Percentiles rank a stretch among this genome's conserved stretches.
These are phyloP conservation scores for Xylariomycetidae sp. DNA, from an alignment of 2,329 filamentous ascomycete genomes.

Conservation along the genomic window DNA sequence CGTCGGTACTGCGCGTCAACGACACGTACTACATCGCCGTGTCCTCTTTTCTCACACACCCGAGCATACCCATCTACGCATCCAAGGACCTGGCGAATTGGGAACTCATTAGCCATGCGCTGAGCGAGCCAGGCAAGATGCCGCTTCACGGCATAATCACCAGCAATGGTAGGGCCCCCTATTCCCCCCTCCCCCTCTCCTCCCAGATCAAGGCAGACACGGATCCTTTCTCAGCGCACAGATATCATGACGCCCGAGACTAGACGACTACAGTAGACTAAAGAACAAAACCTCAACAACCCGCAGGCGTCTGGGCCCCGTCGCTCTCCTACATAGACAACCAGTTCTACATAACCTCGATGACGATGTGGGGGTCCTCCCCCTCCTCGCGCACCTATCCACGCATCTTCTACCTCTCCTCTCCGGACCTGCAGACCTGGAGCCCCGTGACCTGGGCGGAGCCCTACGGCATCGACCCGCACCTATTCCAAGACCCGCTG, in stretches of 20 bases:
- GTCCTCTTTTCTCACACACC: constrained; percentile 56
- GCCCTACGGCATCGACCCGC: constrained; percentile 9
- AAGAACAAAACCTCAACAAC: too few relatives aligned
- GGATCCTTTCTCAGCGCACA: too few relatives aligned
- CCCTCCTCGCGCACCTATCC: constrained; percentile 34
- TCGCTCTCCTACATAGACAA: constrained; percentile 25
- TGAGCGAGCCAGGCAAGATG: background rate
- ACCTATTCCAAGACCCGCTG: constrained; percentile 11
- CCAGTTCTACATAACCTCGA: constrained; percentile 26
- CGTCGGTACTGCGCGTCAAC: constrained; percentile 23
- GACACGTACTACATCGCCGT: constrained; percentile 38
- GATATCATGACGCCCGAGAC: too few relatives aligned
- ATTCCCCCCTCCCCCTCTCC: too few relatives aligned
- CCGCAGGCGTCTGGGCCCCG: constrained; percentile 34
- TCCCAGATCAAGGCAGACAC: too few relatives aligned
- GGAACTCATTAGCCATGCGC: constrained; percentile 22
- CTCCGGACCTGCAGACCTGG: constrained; percentile 11
- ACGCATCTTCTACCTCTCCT: constrained; percentile 19
- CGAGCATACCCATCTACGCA: constrained; percentile 40
- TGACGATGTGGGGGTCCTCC: constrained; percentile 30
- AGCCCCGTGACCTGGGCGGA: constrained; percentile 7
- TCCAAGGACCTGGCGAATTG: constrained; percentile 29
- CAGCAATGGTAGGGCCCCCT: too few relatives aligned
- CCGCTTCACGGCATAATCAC: background rate
- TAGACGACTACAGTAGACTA: too few relatives aligned